Base-by-base conservation (phyloP, 495 filamentous ascomycete species). In the Neurospora sp. region DNA sequence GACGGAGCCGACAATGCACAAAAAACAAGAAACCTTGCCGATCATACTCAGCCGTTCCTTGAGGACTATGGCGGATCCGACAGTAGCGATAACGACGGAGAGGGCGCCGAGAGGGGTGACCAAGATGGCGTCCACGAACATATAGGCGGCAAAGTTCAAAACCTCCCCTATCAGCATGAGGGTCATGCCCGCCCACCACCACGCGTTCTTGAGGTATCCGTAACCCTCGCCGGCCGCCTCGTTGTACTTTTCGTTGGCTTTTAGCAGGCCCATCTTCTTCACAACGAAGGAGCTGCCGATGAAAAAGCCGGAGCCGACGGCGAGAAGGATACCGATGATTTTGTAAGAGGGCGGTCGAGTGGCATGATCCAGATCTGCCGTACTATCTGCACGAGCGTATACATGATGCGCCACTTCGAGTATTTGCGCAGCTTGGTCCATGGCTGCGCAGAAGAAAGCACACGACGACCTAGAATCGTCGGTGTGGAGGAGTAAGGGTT, bases 81-180 rank as follows among this genome's bases (percentile, higher is more conserved):
- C 89, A 20, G 96, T 94, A 53, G 94, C 97, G 75, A 98, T 90
- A 71, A 99, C 96, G 74, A 99, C 96, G 0, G 93, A 94, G 69
- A 98, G 85, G n/a, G 96, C 96, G 70, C 96, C 96, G 71, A 99
- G 82, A 12, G 96, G 95, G 8, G 96, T 98, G 68, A 99, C 96
- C 74, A 99, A 82, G 76, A 99, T 97, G 69, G 96, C 96, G 81
- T 99, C 96, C 76, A 96, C 94, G 79, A 99, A 98, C 66, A 93
- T 93, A 79, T 99, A 99, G 31, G 96, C 96, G 72, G 92, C 94
- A 78, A 99, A 98, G 82, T 99, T 99, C 88, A 95, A 97, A 41
- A 96, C 89, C 82, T 99, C 96, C 69, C 96, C 96, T 53, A 98
- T 78, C 75, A 98, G 96, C 96, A 99, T 99, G 78, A 99, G 84